Evolutionary conservation across 208 protist species (phyloP), one percentile per base, ranked within the genome.

Genomic region (Leishmania turanica): DNA sequence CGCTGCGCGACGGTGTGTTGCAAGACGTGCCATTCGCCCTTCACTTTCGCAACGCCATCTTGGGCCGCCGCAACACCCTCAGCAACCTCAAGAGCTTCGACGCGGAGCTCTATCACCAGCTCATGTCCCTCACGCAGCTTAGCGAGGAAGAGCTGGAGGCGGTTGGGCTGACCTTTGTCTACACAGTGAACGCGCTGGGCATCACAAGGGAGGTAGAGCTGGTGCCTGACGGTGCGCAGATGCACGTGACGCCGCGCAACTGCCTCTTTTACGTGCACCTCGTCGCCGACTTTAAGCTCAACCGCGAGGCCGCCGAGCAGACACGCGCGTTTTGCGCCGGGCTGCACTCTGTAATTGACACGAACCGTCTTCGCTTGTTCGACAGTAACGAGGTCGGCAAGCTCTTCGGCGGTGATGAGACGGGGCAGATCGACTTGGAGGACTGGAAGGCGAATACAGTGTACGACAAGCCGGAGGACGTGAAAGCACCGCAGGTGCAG

Each of bases 281-380:
- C 53, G 84, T 99, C n/a, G 93, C 96, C 1, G 86, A 99, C 88
- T 99, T 93, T 74, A 96, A 94, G 82, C 84, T 99, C 19, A 99
- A 99, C 79, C 88, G 84, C 45, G 94, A 99, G 84, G 93, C 92
- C 7, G 89, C 88, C 3, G 80, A 79, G 45, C 97, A 99, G 83
- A 95, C 89, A 58, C 83, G 83, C 31, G 97, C 96, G 15, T 99
- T 99, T 80, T 84, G 85, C 56, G 68, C 74, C 1, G 98, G 98
- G 17, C 90, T 99, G 51, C 77, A 87, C 56, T 34, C 77, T 45
- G 89, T 98, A 49, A 89, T 98, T 17, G 77, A 88, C 66, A 81
- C 78, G 5, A 89, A 78, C 65, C 95, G 92, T 81, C 85, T 98
- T 64, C 83, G 85, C 34, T 79, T 98, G 31, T 98, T 99, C 79